Percentiles rank a stretch among this genome's conserved stretches.
Evolutionary conservation across 805 yeast genomes (phyloP).

Genomic region (Candida maris): DNA sequence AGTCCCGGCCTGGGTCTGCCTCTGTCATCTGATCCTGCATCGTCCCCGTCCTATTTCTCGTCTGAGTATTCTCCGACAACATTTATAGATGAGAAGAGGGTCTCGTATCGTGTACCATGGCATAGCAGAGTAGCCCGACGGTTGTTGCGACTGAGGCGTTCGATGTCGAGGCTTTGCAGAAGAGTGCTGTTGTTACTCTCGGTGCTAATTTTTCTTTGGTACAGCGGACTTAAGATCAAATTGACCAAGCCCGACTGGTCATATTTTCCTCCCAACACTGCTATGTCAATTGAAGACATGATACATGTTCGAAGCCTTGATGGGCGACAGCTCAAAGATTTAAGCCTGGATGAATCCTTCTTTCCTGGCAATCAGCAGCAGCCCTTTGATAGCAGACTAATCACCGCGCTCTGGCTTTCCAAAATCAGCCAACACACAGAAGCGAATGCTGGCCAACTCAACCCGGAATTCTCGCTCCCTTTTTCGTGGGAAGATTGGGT

Average conservation of each 20-base stretch:
- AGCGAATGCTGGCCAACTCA: conserved; percentile 2
- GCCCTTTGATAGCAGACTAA: conserved; percentile 19
- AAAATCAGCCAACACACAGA: conserved; percentile 10
- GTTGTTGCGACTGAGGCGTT: background rate
- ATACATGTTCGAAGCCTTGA: conserved; percentile 5
- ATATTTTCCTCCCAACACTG: background rate
- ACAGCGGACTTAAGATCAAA: background rate
- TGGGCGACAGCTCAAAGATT: background rate
- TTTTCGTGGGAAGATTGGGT: conserved; percentile 33
- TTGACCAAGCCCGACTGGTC: conserved; percentile 4
- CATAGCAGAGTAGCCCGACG: background rate
- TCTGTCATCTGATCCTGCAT: background rate
- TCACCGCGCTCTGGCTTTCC: conserved; percentile 17
- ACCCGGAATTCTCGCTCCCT: conserved; percentile 18
- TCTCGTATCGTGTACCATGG: background rate
- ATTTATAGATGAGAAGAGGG: conserved; percentile 10
- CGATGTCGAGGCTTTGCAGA: background rate
- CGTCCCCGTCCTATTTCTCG: conserved; percentile 6
- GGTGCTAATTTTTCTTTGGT: background rate
- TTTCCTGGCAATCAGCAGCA: conserved; percentile 2
- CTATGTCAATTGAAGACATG: conserved; percentile 3
- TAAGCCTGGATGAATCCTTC: conserved; percentile 8
- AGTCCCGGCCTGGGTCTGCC: conserved; percentile 4
- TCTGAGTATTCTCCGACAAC: conserved; percentile 10
- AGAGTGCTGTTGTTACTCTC: background rate